Conservation (phyloP, 805 yeast genomes). For the Nakazawaea molendinolei region DNA sequence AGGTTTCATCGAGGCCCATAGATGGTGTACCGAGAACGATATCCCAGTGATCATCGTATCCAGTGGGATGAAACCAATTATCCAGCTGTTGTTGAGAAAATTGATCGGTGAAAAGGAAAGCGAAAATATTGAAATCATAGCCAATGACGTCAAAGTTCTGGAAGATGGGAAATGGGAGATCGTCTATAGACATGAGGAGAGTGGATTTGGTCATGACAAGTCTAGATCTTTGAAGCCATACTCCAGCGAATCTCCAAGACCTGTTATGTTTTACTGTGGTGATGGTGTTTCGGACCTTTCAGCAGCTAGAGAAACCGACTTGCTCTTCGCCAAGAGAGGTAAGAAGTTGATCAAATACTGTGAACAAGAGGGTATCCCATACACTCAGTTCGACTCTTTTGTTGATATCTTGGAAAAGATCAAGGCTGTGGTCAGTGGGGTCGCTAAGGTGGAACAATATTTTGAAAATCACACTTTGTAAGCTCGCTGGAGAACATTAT, state of each 20-base stretch:
- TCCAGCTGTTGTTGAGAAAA: conserved; percentile 64
- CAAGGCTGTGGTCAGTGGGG: conserved; percentile 43
- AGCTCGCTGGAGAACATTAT: too few species aligned
- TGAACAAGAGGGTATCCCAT: conserved; percentile 72
- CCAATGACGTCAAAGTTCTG: conserved; percentile 62
- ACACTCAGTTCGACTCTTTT: conserved; percentile 73
- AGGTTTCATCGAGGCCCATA: conserved; percentile 77
- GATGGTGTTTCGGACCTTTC: conserved; percentile 95
- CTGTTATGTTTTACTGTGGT: conserved; percentile 85
- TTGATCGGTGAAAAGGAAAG: conserved; percentile 76
- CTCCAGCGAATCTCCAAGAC: conserved; percentile 34
- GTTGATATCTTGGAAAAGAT: conserved; percentile 64
- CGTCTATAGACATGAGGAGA: conserved; percentile 67
- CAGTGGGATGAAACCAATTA: conserved; percentile 91
- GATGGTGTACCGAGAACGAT: conserved; percentile 64
- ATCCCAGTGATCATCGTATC: conserved; percentile 87
- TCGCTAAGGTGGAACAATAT: conserved; percentile 26
- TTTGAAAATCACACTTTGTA: conserved; percentile 25
- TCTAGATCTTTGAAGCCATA: conserved; percentile 65
- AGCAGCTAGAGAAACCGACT: conserved; percentile 93
- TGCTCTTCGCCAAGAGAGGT: conserved; percentile 89
- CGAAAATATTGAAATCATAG: conserved; percentile 66
- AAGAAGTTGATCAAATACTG: conserved; percentile 86
- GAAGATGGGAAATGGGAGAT: conserved; percentile 71
- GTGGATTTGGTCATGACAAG: conserved; percentile 93